Evolutionary conservation across 208 protist species (phyloP).

Genomic region (Entamoeba moshkovskii): DNA sequence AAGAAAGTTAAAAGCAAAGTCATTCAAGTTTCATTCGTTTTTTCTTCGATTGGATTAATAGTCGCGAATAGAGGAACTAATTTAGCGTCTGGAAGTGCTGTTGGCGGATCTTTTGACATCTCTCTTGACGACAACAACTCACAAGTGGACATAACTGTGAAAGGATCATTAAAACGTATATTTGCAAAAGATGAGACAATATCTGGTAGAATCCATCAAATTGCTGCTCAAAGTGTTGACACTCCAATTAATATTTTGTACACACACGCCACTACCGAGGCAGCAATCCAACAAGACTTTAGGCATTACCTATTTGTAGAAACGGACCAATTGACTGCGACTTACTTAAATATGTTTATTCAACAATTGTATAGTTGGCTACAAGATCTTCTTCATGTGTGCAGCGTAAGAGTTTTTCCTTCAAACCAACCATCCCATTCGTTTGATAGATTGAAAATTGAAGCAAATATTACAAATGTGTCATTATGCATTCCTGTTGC

Average conservation of each 20-base stretch:
- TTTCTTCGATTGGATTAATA: neutral
- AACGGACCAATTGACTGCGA: neutral
- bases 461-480: neutral
- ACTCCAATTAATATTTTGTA: neutral
- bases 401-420: neutral
- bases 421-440: neutral
- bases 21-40: neutral
- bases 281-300: neutral
- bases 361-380: conserved; percentile 2
- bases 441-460: neutral
- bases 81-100: neutral
- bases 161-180: neutral
- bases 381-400: neutral
- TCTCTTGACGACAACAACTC: neutral
- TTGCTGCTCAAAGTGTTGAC: neutral
- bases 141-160: neutral
- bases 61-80: neutral
- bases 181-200: neutral
- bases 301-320: neutral
- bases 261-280: neutral
- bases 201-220: neutral
- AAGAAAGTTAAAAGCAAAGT: neutral
- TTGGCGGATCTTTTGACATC: neutral
- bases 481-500: neutral
- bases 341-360: neutral